A percentile compares a stretch with the other conserved stretches of the same genome.
Conservation (phyloP, 495 filamentous ascomycete genomes). For the Cenococcum geophilum region DNA sequence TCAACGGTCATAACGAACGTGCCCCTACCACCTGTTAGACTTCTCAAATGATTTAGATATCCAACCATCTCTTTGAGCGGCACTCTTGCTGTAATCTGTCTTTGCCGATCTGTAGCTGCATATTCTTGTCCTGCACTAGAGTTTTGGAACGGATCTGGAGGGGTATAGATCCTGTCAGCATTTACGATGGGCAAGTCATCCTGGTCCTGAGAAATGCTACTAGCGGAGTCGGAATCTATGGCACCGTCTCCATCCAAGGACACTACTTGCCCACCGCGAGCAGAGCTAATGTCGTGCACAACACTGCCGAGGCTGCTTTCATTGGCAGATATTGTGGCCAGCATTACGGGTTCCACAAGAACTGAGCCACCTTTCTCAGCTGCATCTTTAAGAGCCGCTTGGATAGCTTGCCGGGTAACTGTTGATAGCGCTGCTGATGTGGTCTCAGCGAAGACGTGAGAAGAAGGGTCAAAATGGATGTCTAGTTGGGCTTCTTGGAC, state of each 20-base stretch:
- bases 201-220: constrained; percentile 21
- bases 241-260: constrained; percentile 56
- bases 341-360: constrained; percentile 90
- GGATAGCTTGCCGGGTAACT: constrained; percentile 62
- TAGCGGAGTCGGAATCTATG: constrained; percentile 32
- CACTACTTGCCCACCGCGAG: constrained; percentile 76
- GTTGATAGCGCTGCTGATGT: constrained; percentile 70
- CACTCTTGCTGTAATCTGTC: constrained; percentile 73
- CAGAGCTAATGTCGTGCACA: constrained; percentile 81
- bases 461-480: constrained; percentile 58
- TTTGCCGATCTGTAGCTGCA: constrained; percentile 32
- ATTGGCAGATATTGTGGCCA: constrained; percentile 73
- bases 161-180: constrained; percentile 67
- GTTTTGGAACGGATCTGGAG: constrained; percentile 74
- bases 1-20: constrained; percentile 90
- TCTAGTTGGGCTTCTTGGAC: constrained; percentile 64
- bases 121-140: background rate
- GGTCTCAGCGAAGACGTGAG: constrained; percentile 61
- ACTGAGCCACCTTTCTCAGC: constrained; percentile 46
- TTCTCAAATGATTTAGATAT: constrained; percentile 84
- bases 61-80: constrained; percentile 96
- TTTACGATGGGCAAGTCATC: constrained; percentile 51
- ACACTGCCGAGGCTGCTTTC: constrained; percentile 75
- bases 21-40: constrained; percentile 81
- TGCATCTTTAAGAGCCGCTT: constrained; percentile 53